These are phyloP conservation scores for Mortierella sp. DNA, from an alignment of 371 early-diverging fungal species.

Conservation along the genomic window DNA sequence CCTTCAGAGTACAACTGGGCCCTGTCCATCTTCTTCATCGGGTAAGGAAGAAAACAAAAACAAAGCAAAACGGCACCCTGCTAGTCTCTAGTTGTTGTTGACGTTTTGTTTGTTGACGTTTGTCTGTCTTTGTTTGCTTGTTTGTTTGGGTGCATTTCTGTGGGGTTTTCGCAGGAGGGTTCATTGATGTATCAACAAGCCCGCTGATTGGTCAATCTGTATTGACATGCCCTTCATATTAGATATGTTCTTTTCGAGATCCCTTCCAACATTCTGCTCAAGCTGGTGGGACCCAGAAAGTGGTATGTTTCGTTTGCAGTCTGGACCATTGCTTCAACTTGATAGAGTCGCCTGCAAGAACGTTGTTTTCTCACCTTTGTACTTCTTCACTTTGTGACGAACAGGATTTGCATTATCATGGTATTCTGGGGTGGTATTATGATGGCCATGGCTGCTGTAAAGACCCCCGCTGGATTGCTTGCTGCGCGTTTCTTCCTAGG, in stretches of 20 bases:
- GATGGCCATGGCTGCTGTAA: constrained; percentile 71
- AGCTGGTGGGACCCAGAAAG: constrained; percentile 72
- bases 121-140: neutral
- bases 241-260: constrained; percentile 74
- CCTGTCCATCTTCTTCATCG: constrained; percentile 74
- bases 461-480: constrained; percentile 63
- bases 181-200: neutral
- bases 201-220: neutral
- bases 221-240: neutral
- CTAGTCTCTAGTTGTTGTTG: neutral
- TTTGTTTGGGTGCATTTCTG: neutral
- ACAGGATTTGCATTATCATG: constrained; percentile 78
- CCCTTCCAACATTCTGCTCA: constrained; percentile 80
- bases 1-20: constrained; percentile 67
- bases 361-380: neutral
- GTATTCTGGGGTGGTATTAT: constrained; percentile 76
- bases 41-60: constrained; percentile 61
- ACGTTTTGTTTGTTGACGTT: neutral
- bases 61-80: neutral
- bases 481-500: constrained; percentile 79
- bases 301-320: constrained; percentile 47
- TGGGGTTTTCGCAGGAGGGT: neutral
- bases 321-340: neutral
- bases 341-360: neutral
- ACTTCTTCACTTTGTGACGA: neutral